These are phyloP conservation scores for Oryza meyeriana DNA, from an alignment of 176 grass and related monocot genomes.

Conservation along the genomic window DNA sequence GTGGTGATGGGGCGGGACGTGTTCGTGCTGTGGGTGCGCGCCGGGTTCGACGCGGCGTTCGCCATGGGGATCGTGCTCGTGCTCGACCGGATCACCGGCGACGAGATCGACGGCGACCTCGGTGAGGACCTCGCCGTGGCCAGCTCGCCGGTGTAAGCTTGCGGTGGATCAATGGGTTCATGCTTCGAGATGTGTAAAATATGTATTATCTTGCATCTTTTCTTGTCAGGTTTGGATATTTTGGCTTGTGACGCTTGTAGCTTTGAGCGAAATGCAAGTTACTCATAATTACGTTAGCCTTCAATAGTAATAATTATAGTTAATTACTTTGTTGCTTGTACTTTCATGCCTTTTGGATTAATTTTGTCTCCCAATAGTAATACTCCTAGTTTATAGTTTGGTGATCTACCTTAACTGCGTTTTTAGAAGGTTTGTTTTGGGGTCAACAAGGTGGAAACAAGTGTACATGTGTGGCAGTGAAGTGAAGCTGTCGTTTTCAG, in stretches of 20 bases:
- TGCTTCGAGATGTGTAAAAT: background rate
- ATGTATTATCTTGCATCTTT: background rate
- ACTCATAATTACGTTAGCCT: background rate
- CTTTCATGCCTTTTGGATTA: background rate
- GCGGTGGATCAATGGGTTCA: constrained; percentile 7
- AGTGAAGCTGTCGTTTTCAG: constrained; percentile 16
- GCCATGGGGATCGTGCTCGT: constrained; percentile 87
- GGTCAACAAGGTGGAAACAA: background rate
- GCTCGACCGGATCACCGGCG: constrained; percentile 68
- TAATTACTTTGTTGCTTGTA: background rate
- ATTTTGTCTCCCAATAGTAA: background rate
- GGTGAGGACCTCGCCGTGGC: background rate
- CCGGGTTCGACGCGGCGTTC: constrained; percentile 74
- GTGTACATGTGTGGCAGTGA: constrained; percentile 21
- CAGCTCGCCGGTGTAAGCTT: constrained; percentile 28
- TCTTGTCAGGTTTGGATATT: constrained; percentile 17
- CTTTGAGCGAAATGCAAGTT: constrained; percentile 15
- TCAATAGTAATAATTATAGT: background rate
- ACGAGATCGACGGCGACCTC: constrained; percentile 48
- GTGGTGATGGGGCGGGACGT: constrained; percentile 75
- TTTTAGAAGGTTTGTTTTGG: background rate
- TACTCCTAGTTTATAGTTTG: background rate
- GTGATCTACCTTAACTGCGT: background rate
- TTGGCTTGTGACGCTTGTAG: background rate
- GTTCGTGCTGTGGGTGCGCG: constrained; percentile 70